Evolutionary conservation across 2,329 filamentous ascomycete species (phyloP).

Genomic region (Scedosporium boydii): DNA sequence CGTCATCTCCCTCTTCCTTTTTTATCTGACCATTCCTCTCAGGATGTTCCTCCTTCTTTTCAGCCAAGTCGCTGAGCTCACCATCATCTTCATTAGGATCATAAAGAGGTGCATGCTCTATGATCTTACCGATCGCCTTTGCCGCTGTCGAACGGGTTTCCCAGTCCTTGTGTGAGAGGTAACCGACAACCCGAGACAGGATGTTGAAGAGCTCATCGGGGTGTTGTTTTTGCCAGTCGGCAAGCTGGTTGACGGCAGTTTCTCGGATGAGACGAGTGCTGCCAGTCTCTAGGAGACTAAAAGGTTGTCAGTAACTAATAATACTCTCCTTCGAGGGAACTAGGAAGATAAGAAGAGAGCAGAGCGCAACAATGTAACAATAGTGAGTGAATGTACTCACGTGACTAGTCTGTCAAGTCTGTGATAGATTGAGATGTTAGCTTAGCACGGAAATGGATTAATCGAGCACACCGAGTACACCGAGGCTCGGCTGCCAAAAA

Average conservation of each 20-base stretch:
- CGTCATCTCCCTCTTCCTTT: slow-evolving; percentile 49
- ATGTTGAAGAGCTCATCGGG: slow-evolving; percentile 97
- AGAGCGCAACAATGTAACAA: background rate
- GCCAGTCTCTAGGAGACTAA: slow-evolving; percentile 88
- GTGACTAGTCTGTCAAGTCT: slow-evolving; percentile 81
- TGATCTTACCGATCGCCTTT: slow-evolving; percentile 88
- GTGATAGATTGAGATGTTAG: background rate
- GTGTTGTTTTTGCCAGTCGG: slow-evolving; percentile 96
- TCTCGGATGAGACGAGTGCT: slow-evolving; percentile 94
- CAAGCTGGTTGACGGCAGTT: slow-evolving; percentile 91
- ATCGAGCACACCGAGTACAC: slow-evolving; percentile 4
- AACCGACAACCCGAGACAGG: slow-evolving; percentile 87
- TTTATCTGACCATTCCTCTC: slow-evolving; percentile 44
- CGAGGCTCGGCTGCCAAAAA: background rate
- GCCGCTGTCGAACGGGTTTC: slow-evolving; percentile 90
- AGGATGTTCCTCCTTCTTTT: slow-evolving; percentile 19
- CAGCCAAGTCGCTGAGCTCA: slow-evolving; percentile 7
- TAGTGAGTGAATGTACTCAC: slow-evolving; percentile 43
- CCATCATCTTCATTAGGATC: slow-evolving; percentile 75
- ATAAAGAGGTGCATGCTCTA: slow-evolving; percentile 77
- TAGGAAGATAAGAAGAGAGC: background rate
- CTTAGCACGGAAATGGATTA: background rate
- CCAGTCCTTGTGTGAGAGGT: slow-evolving; percentile 91
- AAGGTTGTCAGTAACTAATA: background rate
- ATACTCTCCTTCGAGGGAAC: background rate